A percentile compares a stretch with the other conserved stretches of the same genome.
These are phyloP conservation scores for Penicillium concentricum DNA, from an alignment of 2,329 filamentous ascomycete species.

Conservation along the genomic window DNA sequence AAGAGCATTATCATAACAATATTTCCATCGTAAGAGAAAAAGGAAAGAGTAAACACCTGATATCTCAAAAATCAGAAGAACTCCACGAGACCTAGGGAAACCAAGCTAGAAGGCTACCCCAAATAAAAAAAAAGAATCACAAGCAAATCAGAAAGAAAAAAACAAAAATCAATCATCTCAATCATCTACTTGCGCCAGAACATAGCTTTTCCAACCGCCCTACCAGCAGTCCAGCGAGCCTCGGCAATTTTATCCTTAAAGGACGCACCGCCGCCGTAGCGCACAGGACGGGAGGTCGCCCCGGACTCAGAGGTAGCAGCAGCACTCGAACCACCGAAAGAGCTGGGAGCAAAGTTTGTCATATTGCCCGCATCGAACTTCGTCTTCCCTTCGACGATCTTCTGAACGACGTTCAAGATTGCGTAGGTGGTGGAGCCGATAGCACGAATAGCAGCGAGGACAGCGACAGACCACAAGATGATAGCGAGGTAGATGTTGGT, in stretches of 20 bases:
- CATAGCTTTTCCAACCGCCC: conserved; percentile 36
- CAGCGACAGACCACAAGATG: conserved; percentile 88
- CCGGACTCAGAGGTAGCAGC: conserved; percentile 21
- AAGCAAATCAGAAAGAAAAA: background rate
- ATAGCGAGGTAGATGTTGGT: conserved; percentile 90
- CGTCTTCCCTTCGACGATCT: conserved; percentile 81
- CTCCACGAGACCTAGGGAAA: background rate
- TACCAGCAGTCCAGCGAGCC: conserved; percentile 34
- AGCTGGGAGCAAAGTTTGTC: conserved; percentile 24
- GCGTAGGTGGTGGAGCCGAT: conserved; percentile 79
- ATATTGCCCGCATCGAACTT: conserved; percentile 49
- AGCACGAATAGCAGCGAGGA: conserved; percentile 82
- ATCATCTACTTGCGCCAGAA: conserved; percentile 41
- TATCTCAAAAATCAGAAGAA: conserved; percentile 7
- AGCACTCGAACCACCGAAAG: conserved; percentile 23
- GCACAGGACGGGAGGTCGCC: conserved; percentile 18
- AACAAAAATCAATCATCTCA: background rate
- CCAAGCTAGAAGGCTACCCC: background rate
- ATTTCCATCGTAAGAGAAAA: conserved; percentile 23
- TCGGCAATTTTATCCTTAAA: conserved; percentile 39
- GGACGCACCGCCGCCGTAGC: conserved; percentile 35
- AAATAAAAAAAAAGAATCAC: background rate
- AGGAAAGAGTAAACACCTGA: conserved; percentile 9
- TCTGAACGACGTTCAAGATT: conserved; percentile 78
- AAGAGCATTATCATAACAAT: conserved; percentile 19